phyloP scores from a whole-genome alignment of 768 basidiomycete genomes.

The Russula earlei region DNA sequence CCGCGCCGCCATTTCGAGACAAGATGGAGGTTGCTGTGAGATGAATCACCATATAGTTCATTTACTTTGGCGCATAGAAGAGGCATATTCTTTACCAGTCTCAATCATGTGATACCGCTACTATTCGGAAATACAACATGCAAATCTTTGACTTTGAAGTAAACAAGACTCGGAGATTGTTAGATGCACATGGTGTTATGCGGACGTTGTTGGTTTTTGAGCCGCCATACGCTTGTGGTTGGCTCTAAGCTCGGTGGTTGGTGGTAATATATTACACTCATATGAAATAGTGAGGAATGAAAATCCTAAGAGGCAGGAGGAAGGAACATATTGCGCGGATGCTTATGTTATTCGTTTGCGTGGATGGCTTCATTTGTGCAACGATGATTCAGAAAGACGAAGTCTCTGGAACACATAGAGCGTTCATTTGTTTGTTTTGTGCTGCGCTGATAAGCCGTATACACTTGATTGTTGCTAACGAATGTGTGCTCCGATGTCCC shows the following conservation, averaged over 20 bases:
- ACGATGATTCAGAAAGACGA: neutral
- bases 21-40: neutral
- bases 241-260: neutral
- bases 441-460: neutral
- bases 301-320: neutral
- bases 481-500: neutral
- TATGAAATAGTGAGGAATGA: neutral
- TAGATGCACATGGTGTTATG: neutral
- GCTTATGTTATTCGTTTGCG: conserved; percentile 2
- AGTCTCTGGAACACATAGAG: neutral
- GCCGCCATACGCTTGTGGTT: neutral
- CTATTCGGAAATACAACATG: neutral
- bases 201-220: neutral
- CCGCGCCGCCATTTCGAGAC: neutral
- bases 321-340: neutral
- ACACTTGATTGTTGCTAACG: neutral
- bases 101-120: neutral
- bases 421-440: neutral
- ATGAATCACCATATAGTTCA: neutral
- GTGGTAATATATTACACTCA: conserved; percentile 5
- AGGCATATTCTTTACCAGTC: neutral
- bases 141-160: neutral
- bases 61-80: no score
- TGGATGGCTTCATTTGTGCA: neutral
- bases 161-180: conserved; percentile 4